These are phyloP conservation scores for Fusarium algeriense DNA, from an alignment of 2,329 filamentous ascomycete species.

Conservation along the genomic window DNA sequence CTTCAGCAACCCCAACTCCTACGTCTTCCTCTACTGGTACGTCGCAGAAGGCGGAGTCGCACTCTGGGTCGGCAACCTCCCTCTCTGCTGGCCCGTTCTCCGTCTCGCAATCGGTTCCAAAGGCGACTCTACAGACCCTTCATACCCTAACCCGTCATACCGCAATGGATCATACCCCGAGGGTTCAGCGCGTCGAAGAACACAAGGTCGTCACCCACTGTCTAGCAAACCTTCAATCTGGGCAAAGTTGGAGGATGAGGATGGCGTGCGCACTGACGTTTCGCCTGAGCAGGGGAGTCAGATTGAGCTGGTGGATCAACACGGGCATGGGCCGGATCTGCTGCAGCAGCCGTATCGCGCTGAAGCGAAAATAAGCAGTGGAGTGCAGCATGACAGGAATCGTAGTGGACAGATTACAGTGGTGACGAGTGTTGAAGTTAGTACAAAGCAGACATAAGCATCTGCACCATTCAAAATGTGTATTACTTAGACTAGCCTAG, in stretches of 20 bases:
- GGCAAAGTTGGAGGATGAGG: conserved; percentile 50
- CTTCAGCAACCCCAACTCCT: conserved; percentile 67
- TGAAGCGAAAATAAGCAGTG: conserved; percentile 14
- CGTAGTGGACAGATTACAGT: conserved; percentile 45
- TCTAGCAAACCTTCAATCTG: conserved; percentile 45
- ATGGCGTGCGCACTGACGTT: conserved; percentile 19
- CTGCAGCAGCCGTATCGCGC: conserved; percentile 27
- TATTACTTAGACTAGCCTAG: background rate
- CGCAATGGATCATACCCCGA: conserved; percentile 35
- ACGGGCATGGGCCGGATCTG: conserved; percentile 16
- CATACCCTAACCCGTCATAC: conserved; percentile 37
- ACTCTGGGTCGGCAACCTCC: conserved; percentile 71
- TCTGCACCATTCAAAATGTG: background rate
- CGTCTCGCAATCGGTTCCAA: conserved; percentile 54
- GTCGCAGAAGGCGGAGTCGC: conserved; percentile 70
- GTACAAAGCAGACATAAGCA: conserved; percentile 9
- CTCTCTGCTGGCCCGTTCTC: conserved; percentile 69
- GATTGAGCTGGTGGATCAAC: conserved; percentile 47
- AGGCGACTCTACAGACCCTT: conserved; percentile 41
- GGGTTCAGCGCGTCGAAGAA: conserved; percentile 35
- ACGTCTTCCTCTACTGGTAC: conserved; percentile 71
- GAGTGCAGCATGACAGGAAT: background rate
- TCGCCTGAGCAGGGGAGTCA: conserved; percentile 45
- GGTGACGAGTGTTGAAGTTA: conserved; percentile 48
- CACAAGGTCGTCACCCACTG: conserved; percentile 20